Conservation (phyloP, 805 yeast species). For the Peterozyma xylosa region DNA sequence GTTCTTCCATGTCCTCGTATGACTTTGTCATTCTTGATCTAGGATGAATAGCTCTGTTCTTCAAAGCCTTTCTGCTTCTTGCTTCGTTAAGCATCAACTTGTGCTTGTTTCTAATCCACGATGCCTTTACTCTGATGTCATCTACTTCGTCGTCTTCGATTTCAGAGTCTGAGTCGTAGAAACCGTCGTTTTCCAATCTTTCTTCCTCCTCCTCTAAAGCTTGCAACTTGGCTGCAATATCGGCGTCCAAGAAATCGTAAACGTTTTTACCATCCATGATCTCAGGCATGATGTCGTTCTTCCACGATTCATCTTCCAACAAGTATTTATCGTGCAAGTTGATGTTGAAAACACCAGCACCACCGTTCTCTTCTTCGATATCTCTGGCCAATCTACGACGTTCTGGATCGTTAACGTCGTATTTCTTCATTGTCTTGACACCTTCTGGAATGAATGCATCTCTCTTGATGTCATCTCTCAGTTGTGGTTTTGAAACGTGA, state of each 20-base stretch:
- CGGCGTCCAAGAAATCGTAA: slow-evolving; percentile 95
- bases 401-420: slow-evolving; percentile 74
- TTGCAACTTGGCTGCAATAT: slow-evolving; percentile 85
- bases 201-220: slow-evolving; percentile 98
- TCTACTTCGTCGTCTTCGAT: slow-evolving; percentile 51
- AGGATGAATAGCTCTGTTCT: slow-evolving; percentile 84
- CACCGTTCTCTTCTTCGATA: slow-evolving; percentile 91
- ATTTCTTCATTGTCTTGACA: slow-evolving; percentile 51
- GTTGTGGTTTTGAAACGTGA: slow-evolving; percentile 86
- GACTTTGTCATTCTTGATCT: slow-evolving; percentile 79
- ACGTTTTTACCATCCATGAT: slow-evolving; percentile 93
- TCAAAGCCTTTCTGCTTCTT: slow-evolving; percentile 77
- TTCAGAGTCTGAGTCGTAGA: slow-evolving; percentile 82
- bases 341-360: slow-evolving; percentile 96
- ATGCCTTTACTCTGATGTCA: slow-evolving; percentile 78
- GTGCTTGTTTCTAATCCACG: slow-evolving; percentile 93
- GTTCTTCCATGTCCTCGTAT: slow-evolving; percentile 74
- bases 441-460: slow-evolving; percentile 79
- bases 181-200: slow-evolving; percentile 86
- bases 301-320: slow-evolving; percentile 96
- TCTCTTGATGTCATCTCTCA: slow-evolving; percentile 81
- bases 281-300: slow-evolving; percentile 96
- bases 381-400: slow-evolving; percentile 80
- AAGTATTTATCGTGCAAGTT: slow-evolving; percentile 88
- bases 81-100: slow-evolving; percentile 88